Base-by-base conservation (phyloP, 371 early-diverging fungal genomes). In the Circinella minor region DNA sequence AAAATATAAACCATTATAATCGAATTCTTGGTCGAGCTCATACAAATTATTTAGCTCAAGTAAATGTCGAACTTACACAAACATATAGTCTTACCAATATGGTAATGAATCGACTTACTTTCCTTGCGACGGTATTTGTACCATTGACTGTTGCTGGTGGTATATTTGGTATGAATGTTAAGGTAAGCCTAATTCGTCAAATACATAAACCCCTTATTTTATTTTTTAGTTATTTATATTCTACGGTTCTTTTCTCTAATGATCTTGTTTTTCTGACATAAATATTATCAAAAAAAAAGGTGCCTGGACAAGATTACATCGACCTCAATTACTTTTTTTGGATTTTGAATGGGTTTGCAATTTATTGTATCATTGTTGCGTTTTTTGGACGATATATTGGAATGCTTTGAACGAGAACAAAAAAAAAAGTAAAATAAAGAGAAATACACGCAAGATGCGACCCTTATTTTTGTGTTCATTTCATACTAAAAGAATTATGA, bases 141-240 rank as follows among this genome's bases (percentile, higher is more conserved):
- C 96, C 96, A 14, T 82, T 98, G 71, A 96, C 96, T 46, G 74
- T 99, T 17, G 85, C 96, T 17, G 90, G 96, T 6, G 85, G 90
- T 81, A 74, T 90, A 34, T 90, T 86, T 82, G 90, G 90, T 46
- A 90, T 90, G 81, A 83, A 81, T 67, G 79, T 82, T 36, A 37
- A 68, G 27, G 79, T 74, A 68, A 65, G 46, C 10, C 27, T 27
- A 27, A 27, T 27, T 27, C 27, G 27, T 27, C 27, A 11, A 43
- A 43, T 43, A 9, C 11, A 2, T 43, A 9, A 9, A 43, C 11
- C 11, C 11, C 11, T 43, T 43, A 11, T 43, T 43, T 43, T 3
- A 11, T 43, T 43, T 43, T 43, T 9, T n/a, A n/a, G n/a, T 43
- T 43, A 9, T 43, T n/a, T n/a, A n/a, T n/a, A n/a, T n/a, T n/a